phyloP scores from a whole-genome alignment of 2,329 filamentous ascomycete species.

The Colletotrichum shisoi region DNA sequence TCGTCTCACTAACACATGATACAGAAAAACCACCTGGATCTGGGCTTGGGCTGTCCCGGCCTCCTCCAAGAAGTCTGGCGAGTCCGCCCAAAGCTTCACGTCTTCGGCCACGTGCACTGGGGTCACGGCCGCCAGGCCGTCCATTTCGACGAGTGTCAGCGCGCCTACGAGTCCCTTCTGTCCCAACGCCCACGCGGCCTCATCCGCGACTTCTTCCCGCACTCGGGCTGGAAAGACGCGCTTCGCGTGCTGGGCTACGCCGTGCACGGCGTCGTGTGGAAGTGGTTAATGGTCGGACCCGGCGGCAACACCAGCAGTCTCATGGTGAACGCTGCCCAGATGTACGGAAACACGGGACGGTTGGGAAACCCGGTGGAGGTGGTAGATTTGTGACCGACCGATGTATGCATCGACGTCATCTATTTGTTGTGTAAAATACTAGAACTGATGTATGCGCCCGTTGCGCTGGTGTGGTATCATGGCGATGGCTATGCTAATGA shows the following conservation, averaged over 20 bases:
- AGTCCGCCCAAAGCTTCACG: conserved; percentile 75
- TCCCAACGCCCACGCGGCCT: conserved; percentile 53
- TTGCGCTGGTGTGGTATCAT: conserved; percentile 40
- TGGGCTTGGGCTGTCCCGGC: conserved; percentile 73
- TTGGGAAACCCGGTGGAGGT: conserved; percentile 53
- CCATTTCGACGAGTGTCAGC: conserved; percentile 78
- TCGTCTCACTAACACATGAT: conserved; percentile 16
- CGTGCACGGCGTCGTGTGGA: conserved; percentile 59
- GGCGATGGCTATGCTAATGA: conserved; percentile 38
- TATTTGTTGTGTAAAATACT: conserved; percentile 9
- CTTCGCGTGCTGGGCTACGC: conserved; percentile 56
- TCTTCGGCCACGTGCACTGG: conserved; percentile 87
- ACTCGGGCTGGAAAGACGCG: conserved; percentile 57
- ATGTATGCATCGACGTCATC: background rate
- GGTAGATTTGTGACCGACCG: conserved; percentile 46
- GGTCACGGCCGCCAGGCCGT: conserved; percentile 74
- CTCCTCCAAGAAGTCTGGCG: conserved; percentile 77
- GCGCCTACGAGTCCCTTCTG: conserved; percentile 72
- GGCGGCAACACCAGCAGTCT: conserved; percentile 59
- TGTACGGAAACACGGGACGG: conserved; percentile 61
- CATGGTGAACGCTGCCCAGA: conserved; percentile 66
- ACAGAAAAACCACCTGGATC: conserved; percentile 72
- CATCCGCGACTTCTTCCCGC: conserved; percentile 58
- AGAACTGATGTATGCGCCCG: conserved; percentile 30
- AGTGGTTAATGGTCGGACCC: conserved; percentile 64